A percentile compares a stretch with the other conserved stretches of the same genome.
phyloP scores from a whole-genome alignment of 2,329 filamentous ascomycete species.

The Iodosphaeria phyllophila region DNA sequence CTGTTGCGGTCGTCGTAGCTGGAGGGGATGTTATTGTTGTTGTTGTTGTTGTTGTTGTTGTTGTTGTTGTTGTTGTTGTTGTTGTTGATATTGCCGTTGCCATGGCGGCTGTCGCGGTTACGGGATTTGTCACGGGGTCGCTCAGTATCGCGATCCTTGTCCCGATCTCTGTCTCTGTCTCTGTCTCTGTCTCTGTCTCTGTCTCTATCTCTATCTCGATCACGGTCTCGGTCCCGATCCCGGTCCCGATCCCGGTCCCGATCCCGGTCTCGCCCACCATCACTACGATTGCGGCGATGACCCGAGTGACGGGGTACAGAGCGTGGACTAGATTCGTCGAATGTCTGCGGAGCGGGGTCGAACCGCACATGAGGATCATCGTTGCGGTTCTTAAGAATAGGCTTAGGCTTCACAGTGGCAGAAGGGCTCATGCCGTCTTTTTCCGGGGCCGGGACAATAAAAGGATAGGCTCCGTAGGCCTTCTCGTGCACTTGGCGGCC shows the following conservation, averaged over 20 bases:
- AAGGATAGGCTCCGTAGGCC: constrained; percentile 16
- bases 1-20: no score
- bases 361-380: constrained; percentile 34
- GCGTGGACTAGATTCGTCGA: constrained; percentile 20
- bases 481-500: constrained; percentile 7
- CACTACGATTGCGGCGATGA: constrained; percentile 4
- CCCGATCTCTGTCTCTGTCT: no score
- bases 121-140: no score
- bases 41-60: no score
- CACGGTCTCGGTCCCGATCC: constrained; percentile 4
- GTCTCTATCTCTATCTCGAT: constrained; percentile 3
- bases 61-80: no score
- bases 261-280: constrained; percentile 14
- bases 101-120: no score
- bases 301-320: constrained; percentile 11
- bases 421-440: constrained; percentile 13
- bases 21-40: no score
- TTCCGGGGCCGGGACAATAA: constrained; percentile 19
- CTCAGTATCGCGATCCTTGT: constrained; percentile 4
- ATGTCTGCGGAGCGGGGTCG: constrained; percentile 20
- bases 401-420: constrained; percentile 26
- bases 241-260: constrained; percentile 9
- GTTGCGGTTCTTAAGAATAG: constrained; percentile 43
- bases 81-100: no score
- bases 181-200: no score